Conservation (phyloP, 2,329 filamentous ascomycete genomes). For the Botrytis tulipae region DNA sequence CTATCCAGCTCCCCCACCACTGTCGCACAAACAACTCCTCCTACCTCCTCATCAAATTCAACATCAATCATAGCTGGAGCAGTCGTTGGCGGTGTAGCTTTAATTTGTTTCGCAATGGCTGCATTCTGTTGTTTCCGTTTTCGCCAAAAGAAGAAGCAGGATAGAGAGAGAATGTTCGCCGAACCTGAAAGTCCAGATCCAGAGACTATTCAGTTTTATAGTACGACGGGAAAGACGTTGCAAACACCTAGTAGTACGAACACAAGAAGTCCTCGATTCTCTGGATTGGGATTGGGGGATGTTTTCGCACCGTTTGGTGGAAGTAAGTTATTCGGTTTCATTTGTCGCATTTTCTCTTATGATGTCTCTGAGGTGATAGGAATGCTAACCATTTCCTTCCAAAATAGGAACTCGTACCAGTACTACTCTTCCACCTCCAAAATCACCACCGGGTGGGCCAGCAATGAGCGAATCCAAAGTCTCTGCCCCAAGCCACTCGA, state of each 20-base stretch:
- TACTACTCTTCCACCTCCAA: neutral
- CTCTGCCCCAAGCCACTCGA: neutral
- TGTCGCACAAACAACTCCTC: neutral
- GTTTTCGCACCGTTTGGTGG: slow-evolving; percentile 11
- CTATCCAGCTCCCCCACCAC: neutral
- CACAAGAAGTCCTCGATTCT: neutral
- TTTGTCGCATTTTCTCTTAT: no score
- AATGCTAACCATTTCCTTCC: neutral
- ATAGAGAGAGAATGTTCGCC: slow-evolving; percentile 4
- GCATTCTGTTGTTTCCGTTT: slow-evolving; percentile 15
- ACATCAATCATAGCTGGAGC: slow-evolving; percentile 8
- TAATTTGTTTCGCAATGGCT: slow-evolving; percentile 12
- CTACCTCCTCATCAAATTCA: neutral
- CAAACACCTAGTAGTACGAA: neutral
- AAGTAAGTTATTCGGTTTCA: neutral
- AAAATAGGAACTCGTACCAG: neutral
- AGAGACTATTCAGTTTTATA: slow-evolving; percentile 11
- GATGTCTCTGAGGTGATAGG: neutral
- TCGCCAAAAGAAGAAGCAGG: slow-evolving; percentile 17
- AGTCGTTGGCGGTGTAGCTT: neutral
- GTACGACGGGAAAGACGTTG: slow-evolving; percentile 3
- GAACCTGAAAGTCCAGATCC: neutral
- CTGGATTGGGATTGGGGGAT: slow-evolving; percentile 2
- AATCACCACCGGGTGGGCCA: neutral
- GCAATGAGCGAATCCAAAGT: neutral